A percentile compares a stretch with the other conserved stretches of the same genome.
phyloP scores from a whole-genome alignment of 441 rosid genomes.

The Raphanus hybrid region DNA sequence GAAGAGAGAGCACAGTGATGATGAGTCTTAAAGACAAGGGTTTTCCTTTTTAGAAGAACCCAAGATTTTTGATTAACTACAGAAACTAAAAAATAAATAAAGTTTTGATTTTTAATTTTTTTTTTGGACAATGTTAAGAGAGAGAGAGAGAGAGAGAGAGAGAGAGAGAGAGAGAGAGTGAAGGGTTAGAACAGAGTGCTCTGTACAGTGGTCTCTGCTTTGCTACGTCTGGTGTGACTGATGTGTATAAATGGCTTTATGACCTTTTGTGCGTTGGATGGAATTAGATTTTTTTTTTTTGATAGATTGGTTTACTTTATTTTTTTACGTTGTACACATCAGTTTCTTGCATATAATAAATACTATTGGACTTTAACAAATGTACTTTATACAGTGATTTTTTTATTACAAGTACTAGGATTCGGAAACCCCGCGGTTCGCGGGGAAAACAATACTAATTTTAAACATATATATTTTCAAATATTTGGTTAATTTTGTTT shows the following conservation, averaged over 20 bases:
- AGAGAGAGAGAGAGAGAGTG: slow-evolving; percentile 17
- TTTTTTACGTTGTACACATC: neutral
- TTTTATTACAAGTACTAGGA: slow-evolving; percentile 1
- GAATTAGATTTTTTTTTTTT: slow-evolving; percentile 35
- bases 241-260: slow-evolving; percentile 44
- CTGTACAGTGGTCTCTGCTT: slow-evolving; percentile 42
- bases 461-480: too few relatives aligned
- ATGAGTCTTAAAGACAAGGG: slow-evolving; percentile 36
- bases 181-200: slow-evolving; percentile 40
- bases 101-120: slow-evolving; percentile 25
- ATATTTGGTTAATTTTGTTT: too few relatives aligned
- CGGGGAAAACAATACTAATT: too few relatives aligned
- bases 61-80: neutral
- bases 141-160: slow-evolving; percentile 19
- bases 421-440: too few relatives aligned
- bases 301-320: slow-evolving; percentile 13
- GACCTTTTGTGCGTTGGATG: slow-evolving; percentile 47
- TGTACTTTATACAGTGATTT: neutral
- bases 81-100: neutral
- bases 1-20: slow-evolving; percentile 33
- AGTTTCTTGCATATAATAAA: slow-evolving; percentile 13
- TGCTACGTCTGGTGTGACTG: slow-evolving; percentile 43
- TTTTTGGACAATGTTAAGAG: slow-evolving; percentile 27
- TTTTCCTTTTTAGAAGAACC: slow-evolving; percentile 14
- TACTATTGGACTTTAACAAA: neutral